Evolutionary conservation across 2,329 filamentous ascomycete genomes (phyloP).

Genomic region (Verticillium longisporum): DNA sequence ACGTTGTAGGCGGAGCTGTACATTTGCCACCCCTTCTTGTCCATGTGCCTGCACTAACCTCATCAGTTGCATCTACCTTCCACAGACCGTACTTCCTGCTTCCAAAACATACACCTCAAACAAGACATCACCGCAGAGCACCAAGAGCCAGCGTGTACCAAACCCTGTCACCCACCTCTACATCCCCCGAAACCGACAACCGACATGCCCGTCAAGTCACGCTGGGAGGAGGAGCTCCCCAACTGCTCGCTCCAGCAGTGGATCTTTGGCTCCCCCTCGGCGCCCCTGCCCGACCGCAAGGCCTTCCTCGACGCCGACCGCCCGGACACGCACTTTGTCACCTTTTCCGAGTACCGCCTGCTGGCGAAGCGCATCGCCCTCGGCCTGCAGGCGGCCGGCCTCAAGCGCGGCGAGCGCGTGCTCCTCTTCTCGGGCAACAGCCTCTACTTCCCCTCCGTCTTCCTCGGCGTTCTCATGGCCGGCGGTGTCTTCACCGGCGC

Average conservation of each 20-base stretch:
- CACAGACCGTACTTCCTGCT: too few relatives aligned
- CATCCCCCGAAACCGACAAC: not conserved
- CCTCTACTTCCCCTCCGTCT: constrained; percentile 63
- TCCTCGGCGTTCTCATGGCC: constrained; percentile 70
- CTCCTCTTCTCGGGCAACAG: constrained; percentile 69
- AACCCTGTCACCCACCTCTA: not conserved
- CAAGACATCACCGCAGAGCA: too few relatives aligned
- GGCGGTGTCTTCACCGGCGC: constrained; percentile 73
- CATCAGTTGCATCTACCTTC: too few relatives aligned
- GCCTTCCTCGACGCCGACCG: constrained; percentile 58
- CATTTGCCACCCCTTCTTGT: too few relatives aligned
- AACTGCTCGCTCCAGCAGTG: constrained; percentile 46
- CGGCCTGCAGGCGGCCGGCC: constrained; percentile 54
- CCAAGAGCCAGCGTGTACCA: too few relatives aligned
- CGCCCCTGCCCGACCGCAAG: constrained; percentile 32
- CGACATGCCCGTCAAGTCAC: constrained; percentile 39
- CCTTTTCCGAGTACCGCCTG: constrained; percentile 56
- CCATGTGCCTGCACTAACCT: too few relatives aligned
- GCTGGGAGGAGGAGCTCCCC: constrained; percentile 36
- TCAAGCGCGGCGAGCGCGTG: constrained; percentile 63
- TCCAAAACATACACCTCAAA: too few relatives aligned
- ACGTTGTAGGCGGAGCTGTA: not conserved
- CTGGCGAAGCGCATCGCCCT: constrained; percentile 67
- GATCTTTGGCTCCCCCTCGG: constrained; percentile 44
- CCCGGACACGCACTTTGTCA: constrained; percentile 62